Percentiles rank a stretch among this genome's conserved stretches.
Conservation (phyloP, 495 filamentous ascomycete genomes). For the Thozetella sp. region DNA sequence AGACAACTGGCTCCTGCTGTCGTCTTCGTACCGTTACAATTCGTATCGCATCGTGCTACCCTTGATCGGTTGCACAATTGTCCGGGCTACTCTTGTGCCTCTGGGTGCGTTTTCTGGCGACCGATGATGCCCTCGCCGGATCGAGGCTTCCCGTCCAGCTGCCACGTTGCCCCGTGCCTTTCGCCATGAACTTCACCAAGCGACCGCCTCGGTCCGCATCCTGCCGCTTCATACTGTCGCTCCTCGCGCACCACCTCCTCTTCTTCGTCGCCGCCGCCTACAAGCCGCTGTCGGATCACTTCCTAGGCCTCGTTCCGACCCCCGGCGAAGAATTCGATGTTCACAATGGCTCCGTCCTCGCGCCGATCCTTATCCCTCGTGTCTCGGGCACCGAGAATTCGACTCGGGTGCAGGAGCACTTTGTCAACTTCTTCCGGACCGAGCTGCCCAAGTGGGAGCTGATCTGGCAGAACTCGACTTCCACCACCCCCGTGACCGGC, state of each 20-base stretch:
- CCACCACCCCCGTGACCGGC: conserved; percentile 68
- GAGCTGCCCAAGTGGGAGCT: conserved; percentile 76
- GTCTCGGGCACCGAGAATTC: conserved; percentile 81
- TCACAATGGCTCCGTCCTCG: conserved; percentile 62
- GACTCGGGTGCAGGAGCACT: conserved; percentile 68
- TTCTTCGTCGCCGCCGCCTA: conserved; percentile 51
- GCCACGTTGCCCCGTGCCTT: neutral
- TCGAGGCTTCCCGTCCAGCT: neutral
- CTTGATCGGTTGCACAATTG: too few relatives aligned
- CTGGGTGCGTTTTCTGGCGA: too few relatives aligned
- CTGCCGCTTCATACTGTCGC: neutral
- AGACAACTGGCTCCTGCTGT: too few relatives aligned
- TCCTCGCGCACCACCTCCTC: conserved; percentile 16
- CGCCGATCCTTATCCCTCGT: conserved; percentile 80
- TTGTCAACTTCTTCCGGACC: conserved; percentile 71
- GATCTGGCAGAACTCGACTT: conserved; percentile 80
- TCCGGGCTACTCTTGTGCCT: neutral
- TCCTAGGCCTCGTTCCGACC: conserved; percentile 63
- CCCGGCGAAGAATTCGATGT: conserved; percentile 76
- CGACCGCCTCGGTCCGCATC: neutral
- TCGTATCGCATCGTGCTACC: too few relatives aligned
- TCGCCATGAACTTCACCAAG: neutral
- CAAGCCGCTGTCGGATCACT: conserved; percentile 69
- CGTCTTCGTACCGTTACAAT: too few relatives aligned
- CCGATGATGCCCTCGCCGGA: conserved; percentile 1